Percentiles rank a stretch among this genome's conserved stretches.
phyloP scores from a whole-genome alignment of 164 flowering plant species.

The Paratinospora sagittata region DNA sequence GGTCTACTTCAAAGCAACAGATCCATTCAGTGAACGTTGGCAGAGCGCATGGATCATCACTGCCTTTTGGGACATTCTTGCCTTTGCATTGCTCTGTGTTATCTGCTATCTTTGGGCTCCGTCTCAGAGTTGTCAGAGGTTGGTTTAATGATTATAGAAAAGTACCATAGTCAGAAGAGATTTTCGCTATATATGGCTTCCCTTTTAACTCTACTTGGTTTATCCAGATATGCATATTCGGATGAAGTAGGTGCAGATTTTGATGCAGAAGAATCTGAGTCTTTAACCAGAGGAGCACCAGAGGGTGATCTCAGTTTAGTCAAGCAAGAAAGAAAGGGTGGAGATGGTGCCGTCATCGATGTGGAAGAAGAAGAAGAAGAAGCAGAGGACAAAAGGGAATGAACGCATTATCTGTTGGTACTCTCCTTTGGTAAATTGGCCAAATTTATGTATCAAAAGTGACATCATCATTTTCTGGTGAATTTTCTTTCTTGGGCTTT shows the following conservation, averaged over 20 bases:
- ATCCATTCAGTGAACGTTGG: slow-evolving; percentile 92
- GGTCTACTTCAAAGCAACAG: slow-evolving; percentile 95
- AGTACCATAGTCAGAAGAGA: not conserved
- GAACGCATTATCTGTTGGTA: slow-evolving; percentile 8
- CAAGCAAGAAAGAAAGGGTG: slow-evolving; percentile 36
- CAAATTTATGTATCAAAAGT: not conserved
- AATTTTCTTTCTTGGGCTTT: not conserved
- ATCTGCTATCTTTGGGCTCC: slow-evolving; percentile 98
- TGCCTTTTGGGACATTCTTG: slow-evolving; percentile 89
- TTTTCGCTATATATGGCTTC: not conserved
- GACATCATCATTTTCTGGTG: not conserved
- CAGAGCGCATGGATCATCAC: slow-evolving; percentile 95
- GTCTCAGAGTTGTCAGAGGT: slow-evolving; percentile 88
- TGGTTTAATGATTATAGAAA: not conserved
- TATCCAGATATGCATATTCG: slow-evolving; percentile 69
- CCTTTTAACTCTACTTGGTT: not conserved
- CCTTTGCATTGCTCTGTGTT: slow-evolving; percentile 68
- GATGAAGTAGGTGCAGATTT: slow-evolving; percentile 54
- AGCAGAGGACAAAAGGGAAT: slow-evolving; percentile 58
- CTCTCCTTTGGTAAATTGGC: too few species aligned
- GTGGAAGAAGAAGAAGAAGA: slow-evolving; percentile 38
- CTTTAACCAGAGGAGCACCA: slow-evolving; percentile 42
- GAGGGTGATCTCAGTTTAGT: slow-evolving; percentile 64
- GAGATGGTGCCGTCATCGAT: slow-evolving; percentile 13
- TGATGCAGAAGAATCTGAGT: slow-evolving; percentile 62